A percentile compares a stretch with the other conserved stretches of the same genome.
These are phyloP conservation scores for Lecanosticta acicola DNA, from an alignment of 2,329 filamentous ascomycete genomes.

Conservation along the genomic window DNA sequence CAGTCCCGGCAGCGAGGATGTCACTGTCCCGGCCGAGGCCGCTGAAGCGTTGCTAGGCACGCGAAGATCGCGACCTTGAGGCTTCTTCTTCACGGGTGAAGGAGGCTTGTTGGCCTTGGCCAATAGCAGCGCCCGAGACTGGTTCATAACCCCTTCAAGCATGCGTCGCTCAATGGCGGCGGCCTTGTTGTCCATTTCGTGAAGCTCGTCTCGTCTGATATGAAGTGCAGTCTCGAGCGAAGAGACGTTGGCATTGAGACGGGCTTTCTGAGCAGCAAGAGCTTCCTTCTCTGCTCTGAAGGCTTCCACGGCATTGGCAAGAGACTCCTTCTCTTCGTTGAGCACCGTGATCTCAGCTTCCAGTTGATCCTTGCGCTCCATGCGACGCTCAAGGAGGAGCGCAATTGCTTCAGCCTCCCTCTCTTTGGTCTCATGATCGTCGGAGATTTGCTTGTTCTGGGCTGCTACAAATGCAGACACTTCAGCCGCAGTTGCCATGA, in stretches of 20 bases:
- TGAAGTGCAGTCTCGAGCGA: slow-evolving; percentile 85
- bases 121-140: slow-evolving; percentile 79
- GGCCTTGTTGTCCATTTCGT: slow-evolving; percentile 82
- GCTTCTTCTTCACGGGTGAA: slow-evolving; percentile 38
- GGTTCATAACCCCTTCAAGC: slow-evolving; percentile 90
- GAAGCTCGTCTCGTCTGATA: slow-evolving; percentile 83
- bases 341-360: slow-evolving; percentile 43
- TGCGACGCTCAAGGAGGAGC: slow-evolving; percentile 71
- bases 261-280: slow-evolving; percentile 69
- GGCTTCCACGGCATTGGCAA: slow-evolving; percentile 50
- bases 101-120: slow-evolving; percentile 50
- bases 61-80: slow-evolving; percentile 38
- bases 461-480: slow-evolving; percentile 74
- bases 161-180: slow-evolving; percentile 88
- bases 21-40: slow-evolving; percentile 40
- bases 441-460: slow-evolving; percentile 67
- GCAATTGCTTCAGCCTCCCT: slow-evolving; percentile 74
- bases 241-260: slow-evolving; percentile 77
- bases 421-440: slow-evolving; percentile 74
- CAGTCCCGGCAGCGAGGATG: slow-evolving; percentile 28
- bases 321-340: slow-evolving; percentile 42
- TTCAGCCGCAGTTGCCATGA: slow-evolving; percentile 76
- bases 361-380: slow-evolving; percentile 58
- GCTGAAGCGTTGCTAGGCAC: slow-evolving; percentile 35
- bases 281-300: slow-evolving; percentile 68